phyloP scores from a whole-genome alignment of 192 early-diverging fungal species.

The Podila verticillata region DNA sequence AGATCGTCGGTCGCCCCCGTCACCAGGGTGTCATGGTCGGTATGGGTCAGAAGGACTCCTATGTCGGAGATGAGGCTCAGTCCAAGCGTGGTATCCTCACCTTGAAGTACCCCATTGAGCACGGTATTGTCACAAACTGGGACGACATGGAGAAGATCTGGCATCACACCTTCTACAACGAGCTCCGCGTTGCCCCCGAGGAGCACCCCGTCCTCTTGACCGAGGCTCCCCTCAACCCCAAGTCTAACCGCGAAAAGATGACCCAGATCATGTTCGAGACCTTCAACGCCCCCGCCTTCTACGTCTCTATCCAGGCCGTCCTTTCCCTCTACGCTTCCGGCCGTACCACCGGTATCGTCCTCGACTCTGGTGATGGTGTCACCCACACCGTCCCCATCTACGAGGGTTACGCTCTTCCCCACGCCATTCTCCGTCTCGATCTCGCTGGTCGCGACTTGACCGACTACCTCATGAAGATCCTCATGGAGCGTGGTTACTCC shows the following conservation, averaged over 20 bases:
- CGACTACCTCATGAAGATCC: conserved; percentile 91
- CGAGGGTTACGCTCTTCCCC: conserved; percentile 95
- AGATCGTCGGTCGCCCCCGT: conserved; percentile 88
- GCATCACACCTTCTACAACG: conserved; percentile 99
- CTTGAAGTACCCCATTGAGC: conserved; percentile 90
- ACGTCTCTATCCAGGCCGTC: conserved; percentile 95
- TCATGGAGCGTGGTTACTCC: conserved; percentile 96
- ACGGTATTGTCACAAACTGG: conserved; percentile 95
- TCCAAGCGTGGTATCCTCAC: conserved; percentile 90
- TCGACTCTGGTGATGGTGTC: conserved; percentile 99
- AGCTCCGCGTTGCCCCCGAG: conserved; percentile 97
- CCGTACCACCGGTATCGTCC: conserved; percentile 97
- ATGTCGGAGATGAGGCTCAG: conserved; percentile 92
- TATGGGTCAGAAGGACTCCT: conserved; percentile 92
- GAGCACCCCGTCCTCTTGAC: conserved; percentile 98
- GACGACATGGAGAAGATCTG: conserved; percentile 96
- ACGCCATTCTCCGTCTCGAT: conserved; percentile 97
- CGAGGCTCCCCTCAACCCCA: conserved; percentile 97
- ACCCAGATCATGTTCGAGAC: conserved; percentile 99
- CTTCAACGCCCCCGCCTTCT: conserved; percentile 97
- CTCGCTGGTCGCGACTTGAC: conserved; percentile 98
- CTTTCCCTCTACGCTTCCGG: conserved; percentile 97
- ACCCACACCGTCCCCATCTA: conserved; percentile 98
- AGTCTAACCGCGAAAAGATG: conserved; percentile 99
- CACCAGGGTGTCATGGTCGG: conserved; percentile 92